Percentiles rank a stretch among this genome's conserved stretches.
These are phyloP conservation scores for Saussurea involucrata DNA, from an alignment of 129 eudicot species.

Conservation along the genomic window DNA sequence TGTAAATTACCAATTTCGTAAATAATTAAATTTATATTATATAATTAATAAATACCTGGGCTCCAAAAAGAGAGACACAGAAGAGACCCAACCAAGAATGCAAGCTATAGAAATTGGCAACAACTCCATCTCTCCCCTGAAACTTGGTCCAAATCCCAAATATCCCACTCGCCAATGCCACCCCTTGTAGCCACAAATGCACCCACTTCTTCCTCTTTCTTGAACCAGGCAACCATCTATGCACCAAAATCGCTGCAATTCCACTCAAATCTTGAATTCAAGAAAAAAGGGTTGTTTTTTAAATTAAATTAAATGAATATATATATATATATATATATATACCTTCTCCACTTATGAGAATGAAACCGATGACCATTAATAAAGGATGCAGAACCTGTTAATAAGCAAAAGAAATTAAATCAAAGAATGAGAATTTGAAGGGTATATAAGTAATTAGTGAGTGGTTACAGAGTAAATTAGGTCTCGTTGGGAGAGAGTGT, in stretches of 20 bases:
- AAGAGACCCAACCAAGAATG: slow-evolving; percentile 96
- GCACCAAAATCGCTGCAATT: slow-evolving; percentile 72
- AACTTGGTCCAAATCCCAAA: slow-evolving; percentile 96
- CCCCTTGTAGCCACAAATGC: slow-evolving; percentile 85
- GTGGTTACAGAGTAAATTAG: slow-evolving; percentile 58
- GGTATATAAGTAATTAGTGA: background rate
- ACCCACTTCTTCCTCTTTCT: slow-evolving; percentile 74
- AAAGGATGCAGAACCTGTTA: slow-evolving; percentile 83
- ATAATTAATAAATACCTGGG: slow-evolving; percentile 51
- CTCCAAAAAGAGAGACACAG: slow-evolving; percentile 67
- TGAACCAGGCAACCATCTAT: slow-evolving; percentile 91
- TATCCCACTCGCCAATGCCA: slow-evolving; percentile 83
- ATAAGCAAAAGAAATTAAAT: background rate
- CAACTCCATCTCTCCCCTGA: slow-evolving; percentile 67
- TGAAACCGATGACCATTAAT: slow-evolving; percentile 95
- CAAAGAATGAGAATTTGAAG: background rate
- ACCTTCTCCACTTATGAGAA: slow-evolving; percentile 92
- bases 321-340: background rate
- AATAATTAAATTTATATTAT: background rate
- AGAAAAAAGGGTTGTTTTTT: background rate
- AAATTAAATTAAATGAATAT: no score
- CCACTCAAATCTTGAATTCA: background rate
- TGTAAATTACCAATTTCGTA: slow-evolving; percentile 7
- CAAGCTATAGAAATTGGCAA: slow-evolving; percentile 80
- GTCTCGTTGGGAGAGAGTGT: slow-evolving; percentile 45